Evolutionary conservation across 2,329 filamentous ascomycete species (phyloP), one percentile per base, ranked within the genome.

Genomic region (Aureobasidium vineae): DNA sequence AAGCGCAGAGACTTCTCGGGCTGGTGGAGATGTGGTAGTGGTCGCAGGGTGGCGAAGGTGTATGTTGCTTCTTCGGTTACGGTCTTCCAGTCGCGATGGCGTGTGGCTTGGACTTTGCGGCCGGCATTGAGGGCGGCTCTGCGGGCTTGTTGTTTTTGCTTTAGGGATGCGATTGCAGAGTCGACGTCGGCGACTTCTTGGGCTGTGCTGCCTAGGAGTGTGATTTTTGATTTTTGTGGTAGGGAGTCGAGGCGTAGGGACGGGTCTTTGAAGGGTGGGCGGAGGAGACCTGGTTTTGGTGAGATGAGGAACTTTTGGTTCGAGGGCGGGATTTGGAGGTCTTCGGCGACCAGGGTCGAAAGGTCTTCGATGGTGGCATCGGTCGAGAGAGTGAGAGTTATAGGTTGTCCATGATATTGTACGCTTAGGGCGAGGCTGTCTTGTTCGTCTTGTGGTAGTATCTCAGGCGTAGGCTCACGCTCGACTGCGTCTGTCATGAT

Each of bases 21-120:
- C 65, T 89, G 84, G 0, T 92, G 92, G 0, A 98, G 87, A 72
- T 94, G 88, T 0, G 85, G 80, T 0, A 99, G 84, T 0, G 93
- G 90, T 1, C 87, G 85, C 0, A 98, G 82, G 0, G 86, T 85
- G 69, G 88, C 84, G 79, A 99, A 99, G 0, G 90, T 96, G 79
- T 96, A 97, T 68, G 81, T 82, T 23, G 82, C 80, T 67, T 88
- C 85, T n/a, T 86, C 86, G 73, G 81, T 79, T 2, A 78, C 75
- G 47, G 79, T 81, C 70, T 80, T 81, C 76, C 78, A 75, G 74
- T 80, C 82, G 68, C 76, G 60, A 76, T 78, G 72, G 72, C 71
- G 71, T 67, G 67, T 68, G 1, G 72, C 71, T 54, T 74, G 72
- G 41, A 75, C 71, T 65, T 73, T 73, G 67, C 79, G 79, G 64